Conservation (phyloP, 2,329 filamentous ascomycete genomes). For the Fusarium albosuccineum region DNA sequence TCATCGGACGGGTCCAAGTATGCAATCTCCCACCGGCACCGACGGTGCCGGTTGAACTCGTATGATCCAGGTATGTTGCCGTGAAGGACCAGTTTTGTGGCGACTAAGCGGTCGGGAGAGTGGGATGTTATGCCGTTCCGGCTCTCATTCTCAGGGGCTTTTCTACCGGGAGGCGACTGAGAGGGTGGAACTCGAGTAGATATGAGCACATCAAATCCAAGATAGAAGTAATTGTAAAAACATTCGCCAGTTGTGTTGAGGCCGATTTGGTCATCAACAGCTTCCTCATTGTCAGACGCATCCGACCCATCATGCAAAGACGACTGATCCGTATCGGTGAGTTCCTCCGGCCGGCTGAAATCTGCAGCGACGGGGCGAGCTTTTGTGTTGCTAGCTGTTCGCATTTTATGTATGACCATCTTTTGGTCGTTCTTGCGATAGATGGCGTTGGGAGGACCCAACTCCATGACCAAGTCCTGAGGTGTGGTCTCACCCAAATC, state of each 20-base stretch:
- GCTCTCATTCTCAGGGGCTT: conserved; percentile 37
- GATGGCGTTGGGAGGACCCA: conserved; percentile 93
- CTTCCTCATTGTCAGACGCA: conserved; percentile 71
- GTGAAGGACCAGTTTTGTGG: conserved; percentile 92
- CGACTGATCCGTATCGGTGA: conserved; percentile 80
- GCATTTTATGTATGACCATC: conserved; percentile 84
- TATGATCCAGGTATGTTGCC: conserved; percentile 96
- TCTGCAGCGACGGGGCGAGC: conserved; percentile 60
- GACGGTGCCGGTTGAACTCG: conserved; percentile 93
- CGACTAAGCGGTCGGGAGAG: conserved; percentile 77
- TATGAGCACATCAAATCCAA: conserved; percentile 94
- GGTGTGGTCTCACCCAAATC: conserved; percentile 87
- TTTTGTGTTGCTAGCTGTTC: conserved; percentile 65
- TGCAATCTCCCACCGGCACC: conserved; percentile 86
- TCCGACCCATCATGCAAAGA: conserved; percentile 79
- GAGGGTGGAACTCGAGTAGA: conserved; percentile 79
- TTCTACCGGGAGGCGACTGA: conserved; percentile 64
- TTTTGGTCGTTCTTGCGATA: conserved; percentile 92
- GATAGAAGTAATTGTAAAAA: conserved; percentile 98
- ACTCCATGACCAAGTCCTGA: conserved; percentile 89
- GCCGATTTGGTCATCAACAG: conserved; percentile 67
- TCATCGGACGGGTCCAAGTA: conserved; percentile 65
- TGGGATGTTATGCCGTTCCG: conserved; percentile 55
- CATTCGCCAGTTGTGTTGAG: conserved; percentile 76
- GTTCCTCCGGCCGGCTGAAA: conserved; percentile 65